phyloP scores from a whole-genome alignment of 192 early-diverging fungal species.

The Spizellomyces punctatus region DNA sequence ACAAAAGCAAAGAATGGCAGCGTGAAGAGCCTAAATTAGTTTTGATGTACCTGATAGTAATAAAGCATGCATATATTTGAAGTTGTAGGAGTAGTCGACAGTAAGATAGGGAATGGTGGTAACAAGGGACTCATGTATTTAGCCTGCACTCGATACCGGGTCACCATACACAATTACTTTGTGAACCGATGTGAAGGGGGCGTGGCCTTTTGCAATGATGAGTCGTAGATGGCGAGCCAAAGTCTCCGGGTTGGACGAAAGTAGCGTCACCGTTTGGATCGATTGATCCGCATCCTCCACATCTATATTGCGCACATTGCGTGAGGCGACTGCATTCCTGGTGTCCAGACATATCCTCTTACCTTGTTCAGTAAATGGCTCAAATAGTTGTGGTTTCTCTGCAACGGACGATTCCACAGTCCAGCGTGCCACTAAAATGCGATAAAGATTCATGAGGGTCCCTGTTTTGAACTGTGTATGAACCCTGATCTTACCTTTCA shows the following conservation, averaged over 20 bases:
- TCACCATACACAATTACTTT: slow-evolving; percentile 26
- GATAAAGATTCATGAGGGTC: background rate
- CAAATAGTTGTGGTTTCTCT: slow-evolving; percentile 15
- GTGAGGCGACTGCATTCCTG: background rate
- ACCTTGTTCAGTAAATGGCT: slow-evolving; percentile 10
- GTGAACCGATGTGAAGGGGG: slow-evolving; percentile 29
- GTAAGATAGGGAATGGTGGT: too few species aligned
- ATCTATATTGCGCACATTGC: background rate
- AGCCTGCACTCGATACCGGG: background rate
- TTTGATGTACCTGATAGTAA: too few species aligned
- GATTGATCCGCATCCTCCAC: slow-evolving; percentile 22
- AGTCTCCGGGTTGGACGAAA: background rate
- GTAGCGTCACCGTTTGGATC: slow-evolving; percentile 12
- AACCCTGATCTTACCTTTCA: slow-evolving; percentile 15
- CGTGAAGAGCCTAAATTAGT: too few species aligned
- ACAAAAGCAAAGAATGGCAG: slow-evolving; percentile 1
- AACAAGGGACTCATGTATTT: too few species aligned
- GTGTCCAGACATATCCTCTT: background rate
- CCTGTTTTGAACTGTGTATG: background rate
- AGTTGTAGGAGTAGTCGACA: too few species aligned
- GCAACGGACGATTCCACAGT: background rate
- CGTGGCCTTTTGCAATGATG: slow-evolving; percentile 17
- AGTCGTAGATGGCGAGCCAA: slow-evolving; percentile 22
- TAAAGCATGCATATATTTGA: too few species aligned
- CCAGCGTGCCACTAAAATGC: slow-evolving; percentile 13